phyloP scores from a whole-genome alignment of 2,329 filamentous ascomycete genomes.

The Clarireedia homoeocarpa region DNA sequence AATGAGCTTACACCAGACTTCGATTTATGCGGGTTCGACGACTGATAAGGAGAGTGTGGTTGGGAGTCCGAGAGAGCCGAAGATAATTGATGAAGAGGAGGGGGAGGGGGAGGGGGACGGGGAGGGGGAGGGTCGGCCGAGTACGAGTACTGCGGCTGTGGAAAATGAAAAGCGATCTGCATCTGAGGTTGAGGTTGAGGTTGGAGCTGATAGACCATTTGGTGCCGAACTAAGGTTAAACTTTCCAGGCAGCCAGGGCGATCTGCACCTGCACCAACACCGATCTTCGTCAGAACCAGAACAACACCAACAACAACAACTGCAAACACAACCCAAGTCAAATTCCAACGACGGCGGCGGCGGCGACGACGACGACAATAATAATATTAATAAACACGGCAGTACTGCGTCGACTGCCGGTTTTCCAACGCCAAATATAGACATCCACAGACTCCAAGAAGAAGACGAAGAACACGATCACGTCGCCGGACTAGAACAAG shows the following conservation, averaged over 20 bases:
- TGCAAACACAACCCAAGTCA: neutral
- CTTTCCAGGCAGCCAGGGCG: conserved; percentile 6
- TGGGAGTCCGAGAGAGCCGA: neutral
- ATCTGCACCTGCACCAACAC: conserved; percentile 13
- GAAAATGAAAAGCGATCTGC: neutral
- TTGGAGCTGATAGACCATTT: neutral
- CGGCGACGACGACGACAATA: neutral
- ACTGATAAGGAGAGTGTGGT: neutral
- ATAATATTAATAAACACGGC: conserved; percentile 19
- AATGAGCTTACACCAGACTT: neutral
- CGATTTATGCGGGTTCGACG: neutral
- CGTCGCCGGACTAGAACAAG: neutral
- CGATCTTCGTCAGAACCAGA: conserved; percentile 8
- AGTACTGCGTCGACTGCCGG: conserved; percentile 21
- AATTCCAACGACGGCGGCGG: neutral
- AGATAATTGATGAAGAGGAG: neutral
- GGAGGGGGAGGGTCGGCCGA: neutral
- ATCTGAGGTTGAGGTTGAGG: neutral
- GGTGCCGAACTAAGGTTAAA: conserved; percentile 9
- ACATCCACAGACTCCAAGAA: conserved; percentile 22
- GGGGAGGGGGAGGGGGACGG: neutral
- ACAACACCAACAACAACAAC: conserved; percentile 7
- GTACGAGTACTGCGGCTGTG: neutral
- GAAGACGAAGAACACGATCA: conserved; percentile 9
- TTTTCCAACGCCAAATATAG: conserved; percentile 27